A percentile compares a stretch with the other conserved stretches of the same genome.
These are phyloP conservation scores for Yamadazyma triangularis DNA, from an alignment of 1,139 yeast species.

Conservation along the genomic window DNA sequence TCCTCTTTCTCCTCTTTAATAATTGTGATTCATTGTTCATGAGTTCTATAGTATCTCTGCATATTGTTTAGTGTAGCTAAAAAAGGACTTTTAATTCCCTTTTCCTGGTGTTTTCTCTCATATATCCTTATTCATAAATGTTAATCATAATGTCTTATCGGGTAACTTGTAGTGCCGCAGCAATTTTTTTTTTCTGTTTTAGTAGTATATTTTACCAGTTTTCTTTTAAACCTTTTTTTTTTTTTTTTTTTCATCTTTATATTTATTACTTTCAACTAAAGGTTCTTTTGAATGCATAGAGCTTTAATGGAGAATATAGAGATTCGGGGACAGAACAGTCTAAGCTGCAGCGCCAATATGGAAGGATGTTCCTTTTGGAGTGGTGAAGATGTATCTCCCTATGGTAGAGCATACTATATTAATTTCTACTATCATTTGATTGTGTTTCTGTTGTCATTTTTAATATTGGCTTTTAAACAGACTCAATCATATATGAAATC, in stretches of 20 bases:
- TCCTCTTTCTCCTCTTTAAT: too few relatives aligned
- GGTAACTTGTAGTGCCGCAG: too few relatives aligned
- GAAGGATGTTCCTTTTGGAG: slow-evolving; percentile 35
- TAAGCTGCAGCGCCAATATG: slow-evolving; percentile 1
- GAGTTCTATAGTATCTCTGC: too few relatives aligned
- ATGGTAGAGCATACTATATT: slow-evolving; percentile 35
- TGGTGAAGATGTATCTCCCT: slow-evolving; percentile 43
- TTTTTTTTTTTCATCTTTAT: not conserved
- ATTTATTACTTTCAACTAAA: too few relatives aligned
- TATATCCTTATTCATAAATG: too few relatives aligned
- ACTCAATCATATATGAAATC: slow-evolving; percentile 3
- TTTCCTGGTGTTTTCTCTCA: too few relatives aligned
- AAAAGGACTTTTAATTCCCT: too few relatives aligned
- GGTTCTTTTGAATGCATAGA: not conserved
- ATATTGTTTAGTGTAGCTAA: too few relatives aligned
- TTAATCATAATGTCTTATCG: too few relatives aligned
- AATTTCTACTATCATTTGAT: slow-evolving; percentile 32
- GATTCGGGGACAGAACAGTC: too few relatives aligned
- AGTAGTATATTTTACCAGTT: not conserved
- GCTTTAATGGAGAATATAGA: not conserved
- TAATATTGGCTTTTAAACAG: slow-evolving; percentile 22
- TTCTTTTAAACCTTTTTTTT: not conserved
- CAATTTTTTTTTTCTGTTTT: not conserved
- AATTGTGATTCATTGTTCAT: too few relatives aligned
- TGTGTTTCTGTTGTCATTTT: slow-evolving; percentile 27